Evolutionary conservation across 768 basidiomycete genomes (phyloP).

Genomic region (Lactifluus subvellereus): DNA sequence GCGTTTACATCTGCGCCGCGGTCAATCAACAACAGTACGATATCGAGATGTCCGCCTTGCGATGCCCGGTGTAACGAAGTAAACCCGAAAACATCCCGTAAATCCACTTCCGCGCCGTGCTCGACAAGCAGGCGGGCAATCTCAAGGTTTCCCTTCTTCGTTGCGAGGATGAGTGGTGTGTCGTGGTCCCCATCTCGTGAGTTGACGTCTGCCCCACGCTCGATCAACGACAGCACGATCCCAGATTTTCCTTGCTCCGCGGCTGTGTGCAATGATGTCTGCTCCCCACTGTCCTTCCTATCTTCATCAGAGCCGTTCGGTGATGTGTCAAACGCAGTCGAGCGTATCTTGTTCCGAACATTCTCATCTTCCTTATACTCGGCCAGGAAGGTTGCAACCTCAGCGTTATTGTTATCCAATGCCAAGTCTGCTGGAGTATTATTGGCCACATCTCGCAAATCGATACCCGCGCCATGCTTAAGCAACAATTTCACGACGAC

Average conservation of each 20-base stretch:
- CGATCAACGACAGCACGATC: background rate
- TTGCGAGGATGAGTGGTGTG: background rate
- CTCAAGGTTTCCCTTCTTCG: background rate
- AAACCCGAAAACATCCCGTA: background rate
- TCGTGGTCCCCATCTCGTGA: background rate
- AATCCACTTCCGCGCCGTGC: background rate
- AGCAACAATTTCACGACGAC: background rate
- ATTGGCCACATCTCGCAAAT: background rate
- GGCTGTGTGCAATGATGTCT: background rate
- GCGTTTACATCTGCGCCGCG: constrained; percentile 3
- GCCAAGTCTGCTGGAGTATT: background rate
- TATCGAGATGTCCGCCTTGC: background rate
- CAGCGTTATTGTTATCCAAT: background rate
- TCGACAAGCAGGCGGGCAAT: background rate
- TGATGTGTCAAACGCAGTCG: background rate
- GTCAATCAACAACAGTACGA: background rate
- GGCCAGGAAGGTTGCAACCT: background rate
- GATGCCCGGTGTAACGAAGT: constrained; percentile 6
- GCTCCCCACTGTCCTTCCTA: too few species aligned
- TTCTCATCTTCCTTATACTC: background rate
- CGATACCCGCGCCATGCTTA: background rate
- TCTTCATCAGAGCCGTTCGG: background rate
- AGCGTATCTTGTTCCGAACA: background rate
- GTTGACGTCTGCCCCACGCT: background rate
- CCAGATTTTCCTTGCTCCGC: background rate